Percentiles rank a stretch among this genome's conserved stretches.
Evolutionary conservation across 2,329 filamentous ascomycete genomes (phyloP).

Genomic region (Fusarium solani-melongenae): DNA sequence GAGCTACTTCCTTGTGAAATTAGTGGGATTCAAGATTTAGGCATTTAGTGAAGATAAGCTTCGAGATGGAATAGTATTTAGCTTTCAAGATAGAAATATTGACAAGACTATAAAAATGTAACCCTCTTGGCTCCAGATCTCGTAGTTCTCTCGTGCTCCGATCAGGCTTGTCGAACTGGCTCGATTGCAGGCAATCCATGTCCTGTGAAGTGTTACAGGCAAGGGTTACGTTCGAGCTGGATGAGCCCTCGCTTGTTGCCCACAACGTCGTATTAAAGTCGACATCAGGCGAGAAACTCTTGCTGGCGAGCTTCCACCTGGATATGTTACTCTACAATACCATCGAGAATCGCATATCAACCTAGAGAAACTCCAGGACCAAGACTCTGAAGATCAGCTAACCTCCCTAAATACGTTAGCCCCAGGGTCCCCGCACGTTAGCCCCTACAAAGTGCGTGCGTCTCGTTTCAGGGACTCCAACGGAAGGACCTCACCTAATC

Average conservation of each 20-base stretch:
- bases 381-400: not conserved
- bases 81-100: not conserved
- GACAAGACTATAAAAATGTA: not conserved
- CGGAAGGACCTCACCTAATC: not conserved
- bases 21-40: not conserved
- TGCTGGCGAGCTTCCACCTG: not conserved
- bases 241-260: not conserved
- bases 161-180: not conserved
- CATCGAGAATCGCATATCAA: not conserved
- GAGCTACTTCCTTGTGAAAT: not conserved
- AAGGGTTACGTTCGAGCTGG: not conserved
- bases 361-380: not conserved
- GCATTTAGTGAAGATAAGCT: not conserved
- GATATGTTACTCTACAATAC: not conserved
- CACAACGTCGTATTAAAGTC: not conserved
- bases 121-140: not conserved
- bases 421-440: not conserved
- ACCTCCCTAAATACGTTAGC: not conserved
- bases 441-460: constrained; percentile 4
- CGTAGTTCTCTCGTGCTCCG: not conserved
- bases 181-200: not conserved
- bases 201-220: not conserved
- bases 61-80: not conserved
- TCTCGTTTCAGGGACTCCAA: not conserved
- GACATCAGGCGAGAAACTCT: not conserved